A percentile compares a stretch with the other conserved stretches of the same genome.
Evolutionary conservation across 345 rosid species (phyloP).

Genomic region (Corchorus capsularis): DNA sequence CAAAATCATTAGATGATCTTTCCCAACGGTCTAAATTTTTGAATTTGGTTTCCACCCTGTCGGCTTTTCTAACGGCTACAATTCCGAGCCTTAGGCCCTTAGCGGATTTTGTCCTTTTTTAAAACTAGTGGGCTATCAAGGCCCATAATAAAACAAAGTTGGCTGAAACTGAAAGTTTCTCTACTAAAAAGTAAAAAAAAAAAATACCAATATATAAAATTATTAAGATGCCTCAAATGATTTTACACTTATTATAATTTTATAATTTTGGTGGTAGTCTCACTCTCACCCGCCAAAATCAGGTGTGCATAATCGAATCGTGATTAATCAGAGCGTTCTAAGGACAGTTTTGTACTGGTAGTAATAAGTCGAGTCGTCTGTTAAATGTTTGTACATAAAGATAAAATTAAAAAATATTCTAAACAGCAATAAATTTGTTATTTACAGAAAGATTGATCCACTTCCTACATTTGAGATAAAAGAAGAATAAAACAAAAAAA

Average conservation of each 20-base stretch:
- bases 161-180: neutral
- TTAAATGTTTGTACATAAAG: no score
- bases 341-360: no score
- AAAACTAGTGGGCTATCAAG: neutral
- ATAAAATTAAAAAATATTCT: neutral
- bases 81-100: neutral
- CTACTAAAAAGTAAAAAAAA: no score
- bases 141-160: neutral
- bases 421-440: neutral
- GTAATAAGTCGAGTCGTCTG: no score
- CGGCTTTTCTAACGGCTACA: constrained; percentile 26
- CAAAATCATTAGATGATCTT: neutral
- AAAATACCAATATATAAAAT: no score
- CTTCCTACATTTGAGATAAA: neutral
- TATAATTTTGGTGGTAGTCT: no score
- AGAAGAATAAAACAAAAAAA: neutral
- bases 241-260: no score
- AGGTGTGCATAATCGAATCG: no score
- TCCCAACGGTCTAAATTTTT: constrained; percentile 20
- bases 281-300: no score
- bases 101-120: neutral
- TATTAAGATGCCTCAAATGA: no score
- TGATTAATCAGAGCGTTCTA: no score
- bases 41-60: neutral
- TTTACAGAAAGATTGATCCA: neutral